These are phyloP conservation scores for Epichloe coenophiala DNA, from an alignment of 2,329 filamentous ascomycete genomes.

Conservation along the genomic window DNA sequence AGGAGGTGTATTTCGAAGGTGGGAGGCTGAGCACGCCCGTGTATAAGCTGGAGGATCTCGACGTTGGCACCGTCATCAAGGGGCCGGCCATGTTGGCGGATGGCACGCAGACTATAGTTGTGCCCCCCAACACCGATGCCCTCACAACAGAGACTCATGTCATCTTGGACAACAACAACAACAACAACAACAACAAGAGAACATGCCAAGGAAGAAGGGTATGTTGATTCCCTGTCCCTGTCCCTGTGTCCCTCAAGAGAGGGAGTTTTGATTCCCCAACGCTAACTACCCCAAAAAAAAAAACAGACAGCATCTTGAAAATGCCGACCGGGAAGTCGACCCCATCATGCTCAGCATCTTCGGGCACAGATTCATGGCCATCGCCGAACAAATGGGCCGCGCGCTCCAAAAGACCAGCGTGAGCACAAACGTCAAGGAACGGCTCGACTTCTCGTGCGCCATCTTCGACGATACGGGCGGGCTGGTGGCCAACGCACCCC, in stretches of 20 bases:
- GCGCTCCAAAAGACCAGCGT: constrained; percentile 71
- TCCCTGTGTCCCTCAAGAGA: no score
- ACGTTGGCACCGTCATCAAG: constrained; percentile 55
- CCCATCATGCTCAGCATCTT: constrained; percentile 72
- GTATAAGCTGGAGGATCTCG: constrained; percentile 66
- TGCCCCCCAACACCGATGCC: constrained; percentile 67
- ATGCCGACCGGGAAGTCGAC: constrained; percentile 35
- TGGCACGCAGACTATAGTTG: constrained; percentile 81
- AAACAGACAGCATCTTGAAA: constrained; percentile 8
- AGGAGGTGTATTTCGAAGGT: constrained; percentile 72
- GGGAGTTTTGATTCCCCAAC: no score
- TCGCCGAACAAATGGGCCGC: constrained; percentile 73
- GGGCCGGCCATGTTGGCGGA: constrained; percentile 82
- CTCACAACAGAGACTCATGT: constrained; percentile 76
- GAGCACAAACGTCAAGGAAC: constrained; percentile 70
- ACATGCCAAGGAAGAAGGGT: constrained; percentile 21
- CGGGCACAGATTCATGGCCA: constrained; percentile 73
- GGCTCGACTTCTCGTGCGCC: constrained; percentile 71
- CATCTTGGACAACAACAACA: constrained; percentile 55
- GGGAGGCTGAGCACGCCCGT: constrained; percentile 66
- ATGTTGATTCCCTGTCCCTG: not conserved
- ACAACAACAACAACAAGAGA: constrained; percentile 46
- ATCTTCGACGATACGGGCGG: constrained; percentile 65
- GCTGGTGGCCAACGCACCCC: constrained; percentile 65
- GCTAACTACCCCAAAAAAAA: not conserved